phyloP scores from a whole-genome alignment of 2,329 filamentous ascomycete genomes.

The Penicillium sp. region DNA sequence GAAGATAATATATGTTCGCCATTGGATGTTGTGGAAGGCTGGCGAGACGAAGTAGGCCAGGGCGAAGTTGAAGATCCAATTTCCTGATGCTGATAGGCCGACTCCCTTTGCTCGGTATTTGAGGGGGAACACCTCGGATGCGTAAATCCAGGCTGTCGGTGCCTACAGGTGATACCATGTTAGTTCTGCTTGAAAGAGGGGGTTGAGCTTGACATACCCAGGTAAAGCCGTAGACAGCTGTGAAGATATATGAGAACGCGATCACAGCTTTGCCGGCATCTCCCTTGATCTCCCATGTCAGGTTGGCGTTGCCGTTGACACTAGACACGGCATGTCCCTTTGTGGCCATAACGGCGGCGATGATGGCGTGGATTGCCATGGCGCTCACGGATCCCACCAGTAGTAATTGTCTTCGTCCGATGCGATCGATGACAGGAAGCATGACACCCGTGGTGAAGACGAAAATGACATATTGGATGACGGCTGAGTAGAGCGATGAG shows the following conservation, averaged over 20 bases:
- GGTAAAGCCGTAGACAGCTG: conserved; percentile 36
- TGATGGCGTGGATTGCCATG: conserved; percentile 54
- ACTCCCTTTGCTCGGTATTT: conserved; percentile 67
- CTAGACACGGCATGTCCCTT: conserved; percentile 49
- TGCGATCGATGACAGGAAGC: conserved; percentile 52
- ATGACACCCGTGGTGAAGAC: conserved; percentile 54
- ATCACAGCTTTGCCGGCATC: conserved; percentile 59
- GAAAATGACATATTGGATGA: conserved; percentile 60
- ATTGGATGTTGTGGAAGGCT: conserved; percentile 59
- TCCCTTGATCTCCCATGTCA: conserved; percentile 51
- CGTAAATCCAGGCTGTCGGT: conserved; percentile 60
- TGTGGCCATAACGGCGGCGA: conserved; percentile 54
- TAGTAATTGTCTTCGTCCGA: conserved; percentile 52
- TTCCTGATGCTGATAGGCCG: conserved; percentile 59
- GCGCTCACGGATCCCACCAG: conserved; percentile 50
- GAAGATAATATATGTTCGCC: conserved; percentile 73
- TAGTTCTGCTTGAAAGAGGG: not conserved
- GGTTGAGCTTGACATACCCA: conserved; percentile 41
- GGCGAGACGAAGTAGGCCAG: conserved; percentile 59
- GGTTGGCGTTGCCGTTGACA: conserved; percentile 50
- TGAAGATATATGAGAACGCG: conserved; percentile 61
- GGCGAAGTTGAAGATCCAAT: conserved; percentile 64
- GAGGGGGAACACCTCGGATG: conserved; percentile 64
- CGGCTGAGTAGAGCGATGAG: conserved; percentile 53
- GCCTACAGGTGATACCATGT: conserved; percentile 39